Percentiles rank a stretch among this genome's conserved stretches.
These are phyloP conservation scores for Ustilago vetiveriae DNA, from an alignment of 1,284 basidiomycete species.

Conservation along the genomic window DNA sequence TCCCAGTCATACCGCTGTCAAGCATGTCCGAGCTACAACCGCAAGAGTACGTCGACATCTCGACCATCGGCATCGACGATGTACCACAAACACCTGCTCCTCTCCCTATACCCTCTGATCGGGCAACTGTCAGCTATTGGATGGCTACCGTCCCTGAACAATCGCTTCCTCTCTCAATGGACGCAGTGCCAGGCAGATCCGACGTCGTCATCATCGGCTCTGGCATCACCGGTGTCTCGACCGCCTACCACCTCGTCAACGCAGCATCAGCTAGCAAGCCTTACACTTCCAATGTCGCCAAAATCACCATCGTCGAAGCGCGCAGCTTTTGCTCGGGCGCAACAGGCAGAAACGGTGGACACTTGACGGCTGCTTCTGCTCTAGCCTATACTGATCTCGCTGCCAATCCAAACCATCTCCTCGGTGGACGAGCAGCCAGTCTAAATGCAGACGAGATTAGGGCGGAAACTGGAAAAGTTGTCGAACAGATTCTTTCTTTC, in stretches of 20 bases:
- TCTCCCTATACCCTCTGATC: constrained; percentile 8
- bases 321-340: constrained; percentile 53
- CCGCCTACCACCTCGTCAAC: constrained; percentile 42
- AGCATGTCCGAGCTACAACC: neutral
- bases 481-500: constrained; percentile 40
- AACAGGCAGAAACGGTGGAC: constrained; percentile 56
- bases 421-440: neutral
- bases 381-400: constrained; percentile 44
- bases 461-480: constrained; percentile 1
- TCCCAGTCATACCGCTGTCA: too few relatives aligned
- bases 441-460: neutral
- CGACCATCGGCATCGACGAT: constrained; percentile 37
- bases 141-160: constrained; percentile 18
- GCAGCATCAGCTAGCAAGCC: neutral
- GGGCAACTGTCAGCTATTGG: constrained; percentile 47
- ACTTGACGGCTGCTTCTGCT: constrained; percentile 52
- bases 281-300: neutral
- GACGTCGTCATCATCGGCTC: constrained; percentile 48
- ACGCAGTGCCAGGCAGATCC: neutral
- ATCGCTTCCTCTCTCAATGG: constrained; percentile 5
- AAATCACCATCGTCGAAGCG: constrained; percentile 45
- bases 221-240: constrained; percentile 49
- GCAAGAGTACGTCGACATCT: constrained; percentile 30
- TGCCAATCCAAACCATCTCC: constrained; percentile 37
- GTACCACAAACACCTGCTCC: constrained; percentile 10